Conservation (phyloP, 1,139 yeast species). For the Yamadazyma blattariae region DNA sequence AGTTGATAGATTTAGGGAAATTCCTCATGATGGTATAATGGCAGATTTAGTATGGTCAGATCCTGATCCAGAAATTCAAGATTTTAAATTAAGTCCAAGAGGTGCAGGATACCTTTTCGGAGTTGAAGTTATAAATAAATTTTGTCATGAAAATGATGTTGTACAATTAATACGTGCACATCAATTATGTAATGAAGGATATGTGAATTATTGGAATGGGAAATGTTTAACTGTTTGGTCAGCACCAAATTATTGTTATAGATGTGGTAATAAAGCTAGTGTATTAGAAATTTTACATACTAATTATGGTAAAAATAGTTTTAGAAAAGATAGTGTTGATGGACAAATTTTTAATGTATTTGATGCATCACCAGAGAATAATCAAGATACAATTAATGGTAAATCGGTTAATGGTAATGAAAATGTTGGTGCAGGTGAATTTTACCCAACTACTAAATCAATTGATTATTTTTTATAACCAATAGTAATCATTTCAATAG, state of each 20-base stretch:
- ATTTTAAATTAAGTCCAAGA: conserved; percentile 86
- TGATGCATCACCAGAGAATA: conserved; percentile 93
- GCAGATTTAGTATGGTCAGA: conserved; percentile 99
- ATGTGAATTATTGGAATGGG: conserved; percentile 87
- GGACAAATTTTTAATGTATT: conserved; percentile 82
- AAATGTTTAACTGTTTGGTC: conserved; percentile 96
- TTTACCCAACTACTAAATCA: conserved; percentile 35
- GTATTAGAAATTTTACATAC: conserved; percentile 67
- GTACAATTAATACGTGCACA: conserved; percentile 89
- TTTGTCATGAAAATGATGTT: conserved; percentile 73
- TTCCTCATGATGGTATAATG: conserved; percentile 99
- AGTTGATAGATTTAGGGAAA: conserved; percentile 86
- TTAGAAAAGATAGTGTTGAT: conserved; percentile 27
- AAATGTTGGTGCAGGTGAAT: conserved; percentile 22
- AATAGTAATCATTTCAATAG: no score
- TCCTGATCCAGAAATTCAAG: conserved; percentile 84
- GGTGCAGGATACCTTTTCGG: conserved; percentile 99
- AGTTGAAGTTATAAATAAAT: conserved; percentile 82
- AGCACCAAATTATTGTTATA: conserved; percentile 95
- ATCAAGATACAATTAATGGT: conserved; percentile 43
- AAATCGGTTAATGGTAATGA: conserved; percentile 39
- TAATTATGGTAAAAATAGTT: conserved; percentile 22
- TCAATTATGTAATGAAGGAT: conserved; percentile 94
- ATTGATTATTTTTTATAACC: conserved; percentile 67
- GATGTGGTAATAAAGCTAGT: conserved; percentile 96